Base-by-base conservation (phyloP, 2,329 filamentous ascomycete genomes). In the Massarina eburnea region DNA sequence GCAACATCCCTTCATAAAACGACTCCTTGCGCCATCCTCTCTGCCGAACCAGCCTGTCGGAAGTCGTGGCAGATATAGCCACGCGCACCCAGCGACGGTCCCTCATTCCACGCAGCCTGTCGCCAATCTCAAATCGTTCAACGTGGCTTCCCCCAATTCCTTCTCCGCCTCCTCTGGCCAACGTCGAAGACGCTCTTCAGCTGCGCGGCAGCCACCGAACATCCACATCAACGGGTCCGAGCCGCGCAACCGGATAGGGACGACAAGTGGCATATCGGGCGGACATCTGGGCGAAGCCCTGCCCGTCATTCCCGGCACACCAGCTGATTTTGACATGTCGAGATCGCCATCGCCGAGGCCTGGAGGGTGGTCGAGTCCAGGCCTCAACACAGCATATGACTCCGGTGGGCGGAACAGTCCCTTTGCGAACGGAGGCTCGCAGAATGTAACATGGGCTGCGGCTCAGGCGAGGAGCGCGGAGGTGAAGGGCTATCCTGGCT, bases 301-400 rank as follows among this genome's bases (percentile, higher is more conserved):
- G 36, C 66, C 68, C 48, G 54, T 66, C 9, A 70, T 71, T 38
- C 68, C 68, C 37, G 67, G 67, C 51, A 71, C 68, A 19, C 67
- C 68, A 44, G 62, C 61, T 29, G n/a, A n/a, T n/a, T 42, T 57
- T 42, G 56, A 64, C 27, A 96, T 96, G 91, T 88, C 88, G 52
- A 84, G 90, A 73, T 95, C 89, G 66, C 89, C 91, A 40, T 96
- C 90, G 45, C 92, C 91, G 51, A 81, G 84, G 52, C 86, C 88
- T 61, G 90, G 89, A 66, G 91, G 91, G 59, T 96, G 92, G 91
- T 84, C 89, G 45, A 94, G 86, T 72, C 90, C 88, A 45, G 89
- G 85, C 54, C 79, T 89, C 65, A 86, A 83, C 64, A 84, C 87
- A 49, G 84, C 82, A 54, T 76, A 73, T 58, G 72, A 73, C 44